Percentiles rank a stretch among this genome's conserved stretches.
phyloP scores from a whole-genome alignment of 441 rosid genomes.

The Pelargonium myrrhifolium region DNA sequence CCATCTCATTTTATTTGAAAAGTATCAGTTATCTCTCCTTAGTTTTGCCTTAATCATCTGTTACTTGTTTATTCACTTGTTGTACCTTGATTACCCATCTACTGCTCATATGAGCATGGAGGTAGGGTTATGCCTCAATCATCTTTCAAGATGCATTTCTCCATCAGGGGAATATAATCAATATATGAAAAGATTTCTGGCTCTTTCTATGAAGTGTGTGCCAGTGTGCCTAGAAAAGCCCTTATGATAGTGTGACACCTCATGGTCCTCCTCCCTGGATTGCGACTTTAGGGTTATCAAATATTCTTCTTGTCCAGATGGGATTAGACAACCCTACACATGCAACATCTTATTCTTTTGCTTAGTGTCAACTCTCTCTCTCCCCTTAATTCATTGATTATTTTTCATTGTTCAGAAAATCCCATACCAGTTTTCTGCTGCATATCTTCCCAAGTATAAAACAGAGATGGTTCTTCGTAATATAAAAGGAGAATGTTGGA shows the following conservation, averaged over 20 bases:
- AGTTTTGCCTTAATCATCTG: not conserved
- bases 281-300: not conserved
- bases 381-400: constrained; percentile 4
- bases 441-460: constrained; percentile 48
- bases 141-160: no score
- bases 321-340: no score
- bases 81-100: not conserved
- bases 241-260: no score
- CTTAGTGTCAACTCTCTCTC: no score
- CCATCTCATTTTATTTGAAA: not conserved
- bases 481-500: constrained; percentile 41
- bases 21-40: not conserved
- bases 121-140: not conserved
- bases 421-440: constrained; percentile 47
- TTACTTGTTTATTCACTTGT: not conserved
- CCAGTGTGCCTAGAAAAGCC: no score
- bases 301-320: not conserved
- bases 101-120: not conserved
- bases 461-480: constrained; percentile 48
- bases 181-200: no score
- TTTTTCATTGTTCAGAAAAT: constrained; percentile 39
- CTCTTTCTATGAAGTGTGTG: no score
- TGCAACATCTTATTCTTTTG: no score
- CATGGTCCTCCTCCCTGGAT: not conserved
- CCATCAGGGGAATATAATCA: no score